Percentiles rank a stretch among this genome's conserved stretches.
Evolutionary conservation across 2,329 filamentous ascomycete species (phyloP).

Genomic region (Fusarium duplospermum): DNA sequence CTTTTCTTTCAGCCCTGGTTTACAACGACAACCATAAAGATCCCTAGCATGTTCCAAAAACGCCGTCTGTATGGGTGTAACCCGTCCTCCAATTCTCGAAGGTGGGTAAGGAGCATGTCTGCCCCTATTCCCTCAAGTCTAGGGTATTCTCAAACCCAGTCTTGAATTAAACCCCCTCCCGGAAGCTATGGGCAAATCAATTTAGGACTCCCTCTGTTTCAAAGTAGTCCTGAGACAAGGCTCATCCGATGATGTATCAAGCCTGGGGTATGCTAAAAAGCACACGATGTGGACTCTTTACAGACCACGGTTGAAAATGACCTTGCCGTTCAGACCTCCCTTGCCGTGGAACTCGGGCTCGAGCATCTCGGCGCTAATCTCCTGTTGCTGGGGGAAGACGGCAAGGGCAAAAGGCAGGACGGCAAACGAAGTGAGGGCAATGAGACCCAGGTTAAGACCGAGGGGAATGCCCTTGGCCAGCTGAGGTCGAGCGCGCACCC

Average conservation of each 20-base stretch:
- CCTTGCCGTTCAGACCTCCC: conserved; percentile 81
- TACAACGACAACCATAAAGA: conserved; percentile 12
- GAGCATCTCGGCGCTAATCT: conserved; percentile 77
- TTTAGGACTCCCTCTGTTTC: background rate
- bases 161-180: background rate
- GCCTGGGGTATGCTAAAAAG: background rate
- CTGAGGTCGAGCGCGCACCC: conserved; percentile 81
- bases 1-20: conserved; percentile 15
- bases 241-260: background rate
- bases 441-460: conserved; percentile 88
- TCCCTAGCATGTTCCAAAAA: conserved; percentile 22
- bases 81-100: background rate
- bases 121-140: background rate
- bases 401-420: conserved; percentile 90
- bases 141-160: background rate
- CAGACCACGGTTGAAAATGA: conserved; percentile 98
- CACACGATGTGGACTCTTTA: conserved; percentile 52
- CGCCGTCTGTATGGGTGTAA: conserved; percentile 16
- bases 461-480: conserved; percentile 67
- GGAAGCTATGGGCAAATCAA: background rate
- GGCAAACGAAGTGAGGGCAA: conserved; percentile 86
- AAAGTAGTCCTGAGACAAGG: background rate
- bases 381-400: conserved; percentile 92
- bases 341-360: conserved; percentile 88
- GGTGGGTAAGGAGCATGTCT: background rate